Conservation (phyloP, 2,329 filamentous ascomycete genomes). For the Ophiosphaerella korrae region DNA sequence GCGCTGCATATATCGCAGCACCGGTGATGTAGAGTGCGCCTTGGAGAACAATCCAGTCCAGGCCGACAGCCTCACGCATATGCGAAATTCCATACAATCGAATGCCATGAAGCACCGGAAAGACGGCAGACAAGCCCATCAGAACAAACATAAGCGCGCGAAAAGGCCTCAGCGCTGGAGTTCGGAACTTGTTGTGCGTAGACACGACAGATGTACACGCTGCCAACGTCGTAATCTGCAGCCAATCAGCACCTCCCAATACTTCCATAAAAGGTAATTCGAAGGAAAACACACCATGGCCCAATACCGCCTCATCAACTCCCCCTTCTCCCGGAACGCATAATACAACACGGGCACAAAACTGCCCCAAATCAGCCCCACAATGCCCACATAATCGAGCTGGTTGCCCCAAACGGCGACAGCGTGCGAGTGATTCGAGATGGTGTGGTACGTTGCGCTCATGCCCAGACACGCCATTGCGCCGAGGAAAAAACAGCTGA, state of each 20-base stretch:
- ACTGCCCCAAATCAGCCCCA: constrained; percentile 86
- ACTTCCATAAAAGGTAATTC: no score
- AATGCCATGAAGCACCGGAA: constrained; percentile 82
- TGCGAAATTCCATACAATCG: constrained; percentile 67
- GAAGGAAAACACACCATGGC: constrained; percentile 66
- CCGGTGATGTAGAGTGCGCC: constrained; percentile 85
- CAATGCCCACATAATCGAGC: constrained; percentile 92
- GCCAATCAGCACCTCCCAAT: constrained; percentile 2
- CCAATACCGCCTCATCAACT: constrained; percentile 73
- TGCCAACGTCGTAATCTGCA: constrained; percentile 77
- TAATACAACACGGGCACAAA: constrained; percentile 81
- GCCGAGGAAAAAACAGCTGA: constrained; percentile 47
- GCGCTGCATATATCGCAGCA: constrained; percentile 81
- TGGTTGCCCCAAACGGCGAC: constrained; percentile 88
- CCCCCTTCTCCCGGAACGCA: constrained; percentile 64
- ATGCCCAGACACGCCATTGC: constrained; percentile 54
- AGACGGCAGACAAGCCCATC: constrained; percentile 80
- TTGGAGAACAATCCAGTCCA: constrained; percentile 80
- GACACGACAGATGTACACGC: constrained; percentile 77
- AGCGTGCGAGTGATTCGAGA: constrained; percentile 79
- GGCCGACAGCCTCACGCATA: constrained; percentile 74
- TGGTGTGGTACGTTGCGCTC: constrained; percentile 76
- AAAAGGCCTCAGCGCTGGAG: constrained; percentile 81
- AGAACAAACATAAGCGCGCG: constrained; percentile 87
- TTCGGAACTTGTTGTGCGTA: constrained; percentile 81